Conservation (phyloP, 2,329 filamentous ascomycete species). For the Thelonectria olida region DNA sequence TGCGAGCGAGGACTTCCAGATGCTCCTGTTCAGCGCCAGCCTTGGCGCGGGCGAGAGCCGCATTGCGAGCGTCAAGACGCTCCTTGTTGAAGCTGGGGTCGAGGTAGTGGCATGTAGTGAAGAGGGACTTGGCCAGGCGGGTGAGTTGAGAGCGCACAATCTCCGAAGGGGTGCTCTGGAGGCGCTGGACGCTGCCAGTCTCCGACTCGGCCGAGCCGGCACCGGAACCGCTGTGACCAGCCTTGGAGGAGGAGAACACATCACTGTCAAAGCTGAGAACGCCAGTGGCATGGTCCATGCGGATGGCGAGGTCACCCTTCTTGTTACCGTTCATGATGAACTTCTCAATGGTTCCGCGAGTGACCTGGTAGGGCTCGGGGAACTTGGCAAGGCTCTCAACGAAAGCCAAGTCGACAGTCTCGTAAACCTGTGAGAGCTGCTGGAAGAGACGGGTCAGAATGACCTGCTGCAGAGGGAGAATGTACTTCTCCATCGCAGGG, state of each 20-base stretch:
- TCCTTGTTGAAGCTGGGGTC: conserved; percentile 88
- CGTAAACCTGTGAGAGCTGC: conserved; percentile 98
- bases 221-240: conserved; percentile 83
- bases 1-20: conserved; percentile 82
- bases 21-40: conserved; percentile 94
- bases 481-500: conserved; percentile 96
- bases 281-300: conserved; percentile 93
- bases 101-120: conserved; percentile 94
- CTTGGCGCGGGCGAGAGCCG: conserved; percentile 82
- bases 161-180: conserved; percentile 97
- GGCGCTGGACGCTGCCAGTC: conserved; percentile 84
- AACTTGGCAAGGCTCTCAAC: conserved; percentile 94
- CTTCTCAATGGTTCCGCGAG: conserved; percentile 92
- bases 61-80: conserved; percentile 80
- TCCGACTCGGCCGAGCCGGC: conserved; percentile 90
- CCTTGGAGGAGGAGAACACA: conserved; percentile 97
- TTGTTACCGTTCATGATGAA: conserved; percentile 99
- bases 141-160: conserved; percentile 96
- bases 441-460: conserved; percentile 98
- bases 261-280: conserved; percentile 98
- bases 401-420: conserved; percentile 93
- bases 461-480: conserved; percentile 94
- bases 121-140: conserved; percentile 88
- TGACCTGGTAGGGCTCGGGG: conserved; percentile 95
- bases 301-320: conserved; percentile 97